Percentiles rank a stretch among this genome's conserved stretches.
Evolutionary conservation across 1,284 basidiomycete species (phyloP).

Genomic region (Sanghuangporus weigelae): DNA sequence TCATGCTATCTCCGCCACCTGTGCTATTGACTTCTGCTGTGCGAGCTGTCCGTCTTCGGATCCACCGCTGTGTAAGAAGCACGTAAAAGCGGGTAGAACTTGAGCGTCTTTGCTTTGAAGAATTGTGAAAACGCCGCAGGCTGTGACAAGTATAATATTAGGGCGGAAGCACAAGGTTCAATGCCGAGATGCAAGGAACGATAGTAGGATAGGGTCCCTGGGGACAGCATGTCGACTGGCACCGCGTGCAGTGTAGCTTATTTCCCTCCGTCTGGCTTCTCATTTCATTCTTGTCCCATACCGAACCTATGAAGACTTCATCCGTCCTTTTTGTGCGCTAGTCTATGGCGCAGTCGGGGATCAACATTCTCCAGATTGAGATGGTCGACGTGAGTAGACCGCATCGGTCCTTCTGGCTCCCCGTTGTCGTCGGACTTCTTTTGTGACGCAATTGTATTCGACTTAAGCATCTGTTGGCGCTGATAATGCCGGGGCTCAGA

Average conservation of each 20-base stretch:
- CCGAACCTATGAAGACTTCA: neutral
- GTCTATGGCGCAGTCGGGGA: conserved; percentile 5
- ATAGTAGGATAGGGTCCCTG: neutral
- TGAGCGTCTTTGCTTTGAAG: neutral
- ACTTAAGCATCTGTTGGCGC: conserved; percentile 20
- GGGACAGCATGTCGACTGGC: neutral
- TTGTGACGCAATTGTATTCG: conserved; percentile 19
- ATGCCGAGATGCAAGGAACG: neutral
- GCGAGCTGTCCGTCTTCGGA: neutral
- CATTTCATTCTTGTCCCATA: neutral
- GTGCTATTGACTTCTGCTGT: neutral
- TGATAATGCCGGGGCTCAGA: conserved; percentile 21
- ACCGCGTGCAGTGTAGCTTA: neutral
- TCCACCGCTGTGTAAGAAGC: neutral
- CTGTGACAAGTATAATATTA: neutral
- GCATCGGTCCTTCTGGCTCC: neutral
- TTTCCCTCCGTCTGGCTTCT: neutral
- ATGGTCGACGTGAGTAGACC: neutral
- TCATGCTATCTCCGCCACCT: neutral
- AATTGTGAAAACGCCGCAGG: neutral
- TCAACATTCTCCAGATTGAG: neutral
- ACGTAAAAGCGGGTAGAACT: neutral
- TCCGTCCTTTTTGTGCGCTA: neutral
- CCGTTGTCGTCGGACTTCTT: conserved; percentile 34
- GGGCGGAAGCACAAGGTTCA: neutral